These are phyloP conservation scores for Sphaceloma murrayae DNA, from an alignment of 2,329 filamentous ascomycete species.

Conservation along the genomic window DNA sequence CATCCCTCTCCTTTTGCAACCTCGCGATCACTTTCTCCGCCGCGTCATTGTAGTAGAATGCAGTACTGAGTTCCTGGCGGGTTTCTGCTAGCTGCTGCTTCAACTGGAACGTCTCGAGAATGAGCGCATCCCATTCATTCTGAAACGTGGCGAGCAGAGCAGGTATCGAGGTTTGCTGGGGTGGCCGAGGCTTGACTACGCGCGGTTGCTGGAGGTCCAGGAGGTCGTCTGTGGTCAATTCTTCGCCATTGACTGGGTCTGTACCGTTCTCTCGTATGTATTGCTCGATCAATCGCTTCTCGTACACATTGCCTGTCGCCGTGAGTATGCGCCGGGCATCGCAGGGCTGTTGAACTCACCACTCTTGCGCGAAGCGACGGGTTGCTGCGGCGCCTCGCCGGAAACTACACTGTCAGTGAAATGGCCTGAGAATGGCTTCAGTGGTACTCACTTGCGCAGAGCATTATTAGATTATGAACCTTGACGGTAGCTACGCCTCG, in stretches of 20 bases:
- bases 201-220: conserved; percentile 76
- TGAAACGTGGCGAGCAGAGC: conserved; percentile 90
- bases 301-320: conserved; percentile 69
- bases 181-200: conserved; percentile 79
- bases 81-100: conserved; percentile 84
- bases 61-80: conserved; percentile 83
- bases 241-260: conserved; percentile 81
- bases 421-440: neutral
- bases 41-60: conserved; percentile 93
- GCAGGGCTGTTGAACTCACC: conserved; percentile 45
- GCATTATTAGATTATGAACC: conserved; percentile 28
- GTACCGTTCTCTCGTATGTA: conserved; percentile 90
- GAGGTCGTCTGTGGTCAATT: conserved; percentile 73
- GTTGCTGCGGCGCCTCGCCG: conserved; percentile 88
- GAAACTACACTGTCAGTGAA: conserved; percentile 55
- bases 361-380: conserved; percentile 89
- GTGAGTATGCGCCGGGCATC: conserved; percentile 19
- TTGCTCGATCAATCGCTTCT: conserved; percentile 88
- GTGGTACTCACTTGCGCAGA: conserved; percentile 32
- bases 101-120: conserved; percentile 82
- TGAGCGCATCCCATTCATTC: conserved; percentile 94
- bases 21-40: conserved; percentile 92
- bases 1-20: conserved; percentile 81
- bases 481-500: no score
- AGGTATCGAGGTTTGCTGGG: conserved; percentile 90